A percentile compares a stretch with the other conserved stretches of the same genome.
Evolutionary conservation across 2,329 filamentous ascomycete species (phyloP).

Genomic region (Metarhizium brunneum): DNA sequence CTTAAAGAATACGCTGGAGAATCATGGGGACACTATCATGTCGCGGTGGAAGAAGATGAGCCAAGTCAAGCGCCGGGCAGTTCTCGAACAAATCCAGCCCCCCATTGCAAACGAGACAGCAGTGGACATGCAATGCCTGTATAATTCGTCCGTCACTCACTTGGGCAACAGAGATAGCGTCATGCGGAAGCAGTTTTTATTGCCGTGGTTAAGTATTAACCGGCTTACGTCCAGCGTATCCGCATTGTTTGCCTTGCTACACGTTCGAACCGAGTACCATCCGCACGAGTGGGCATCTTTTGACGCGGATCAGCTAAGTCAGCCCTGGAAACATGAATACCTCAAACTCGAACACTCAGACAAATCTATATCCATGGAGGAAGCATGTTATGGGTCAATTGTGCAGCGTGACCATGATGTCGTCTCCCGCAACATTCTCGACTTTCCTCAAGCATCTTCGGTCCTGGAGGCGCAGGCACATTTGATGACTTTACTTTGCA

Average conservation of each 20-base stretch:
- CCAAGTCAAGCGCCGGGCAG: too few species aligned
- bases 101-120: not conserved
- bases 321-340: not conserved
- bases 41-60: not conserved
- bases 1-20: not conserved
- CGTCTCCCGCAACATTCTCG: too few species aligned
- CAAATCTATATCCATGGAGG: not conserved
- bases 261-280: not conserved
- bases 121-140: not conserved
- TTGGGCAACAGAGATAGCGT: not conserved
- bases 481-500: not conserved
- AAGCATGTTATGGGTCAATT: not conserved
- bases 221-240: not conserved
- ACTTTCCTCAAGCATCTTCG: not conserved
- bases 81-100: not conserved
- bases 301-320: not conserved
- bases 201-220: not conserved
- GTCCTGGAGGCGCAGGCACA: not conserved
- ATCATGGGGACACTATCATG: not conserved
- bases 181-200: not conserved
- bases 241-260: not conserved
- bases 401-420: not conserved
- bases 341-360: not conserved
- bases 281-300: not conserved
- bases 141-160: not conserved